Base-by-base conservation (phyloP, 768 basidiomycete species). In the Thelephora ganbajun region DNA sequence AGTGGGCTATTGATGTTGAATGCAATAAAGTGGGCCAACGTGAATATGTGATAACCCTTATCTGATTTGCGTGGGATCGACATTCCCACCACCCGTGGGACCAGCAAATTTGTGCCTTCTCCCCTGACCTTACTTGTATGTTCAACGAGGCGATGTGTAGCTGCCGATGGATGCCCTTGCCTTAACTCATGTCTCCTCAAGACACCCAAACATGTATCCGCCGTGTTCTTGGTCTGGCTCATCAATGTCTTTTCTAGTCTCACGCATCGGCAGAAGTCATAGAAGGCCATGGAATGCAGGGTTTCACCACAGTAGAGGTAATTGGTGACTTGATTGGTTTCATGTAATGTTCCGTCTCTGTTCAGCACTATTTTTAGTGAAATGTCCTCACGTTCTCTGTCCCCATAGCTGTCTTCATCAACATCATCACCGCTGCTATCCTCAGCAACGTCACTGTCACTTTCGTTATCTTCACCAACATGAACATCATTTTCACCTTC, bases 321-420 rank as follows among this genome's bases (percentile, higher is more conserved):
- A 47, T 66, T 49, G 35, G 61, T 48, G 9, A 62, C 43, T 44
- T 65, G 64, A 44, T 53, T 57, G 0, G 48, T n/a, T 11, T 53
- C 48, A 0, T 43, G 6, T 0, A 63, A 26, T 1, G 42, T 35
- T 5, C 55, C 59, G 13, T 53, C 43, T 30, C 9, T 30, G 9
- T 30, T 30, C 5, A 30, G 26, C 26, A 30, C 9, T 30, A 30
- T 30, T 30, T 30, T 30, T 9, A 30, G 26, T 30, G 26, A 4
- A 9, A 9, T 30, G 26, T 30, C 26, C 9, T 30, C 26, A 30
- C 26, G 9, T 9, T 30, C 26, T 13, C 36, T 14, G 47, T 47
- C 35, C 5, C 35, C 44, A 22, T 33, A 26, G 39, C 46, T 23
- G 13, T 33, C 11, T n/a, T 48, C 22, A 30, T 34, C 7, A 18